Evolutionary conservation across 2,329 filamentous ascomycete genomes (phyloP).

Genomic region (Alternaria brassicae): DNA sequence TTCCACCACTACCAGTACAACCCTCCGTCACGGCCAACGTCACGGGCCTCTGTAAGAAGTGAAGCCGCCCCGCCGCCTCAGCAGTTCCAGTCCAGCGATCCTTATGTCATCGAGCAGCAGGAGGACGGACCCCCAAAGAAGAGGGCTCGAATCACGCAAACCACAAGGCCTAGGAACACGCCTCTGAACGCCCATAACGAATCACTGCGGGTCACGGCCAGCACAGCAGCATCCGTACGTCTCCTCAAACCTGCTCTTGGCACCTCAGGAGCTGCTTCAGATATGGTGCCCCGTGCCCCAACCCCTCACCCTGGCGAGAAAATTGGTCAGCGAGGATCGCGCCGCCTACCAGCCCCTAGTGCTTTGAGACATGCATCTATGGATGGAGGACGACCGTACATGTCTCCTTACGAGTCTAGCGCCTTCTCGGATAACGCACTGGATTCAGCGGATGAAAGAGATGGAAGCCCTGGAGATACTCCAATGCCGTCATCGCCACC

Average conservation of each 20-base stretch:
- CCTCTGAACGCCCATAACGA: slow-evolving; percentile 77
- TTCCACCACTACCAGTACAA: slow-evolving; percentile 43
- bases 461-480: slow-evolving; percentile 62
- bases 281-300: slow-evolving; percentile 77
- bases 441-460: slow-evolving; percentile 58
- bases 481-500: slow-evolving; percentile 92
- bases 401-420: slow-evolving; percentile 43
- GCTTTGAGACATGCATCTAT: slow-evolving; percentile 69
- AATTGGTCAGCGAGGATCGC: slow-evolving; percentile 36
- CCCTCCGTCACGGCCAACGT: slow-evolving; percentile 48
- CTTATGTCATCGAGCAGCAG: slow-evolving; percentile 38
- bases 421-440: slow-evolving; percentile 52
- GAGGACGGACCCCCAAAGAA: slow-evolving; percentile 72
- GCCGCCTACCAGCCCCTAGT: slow-evolving; percentile 53
- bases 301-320: slow-evolving; percentile 70
- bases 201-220: slow-evolving; percentile 87
- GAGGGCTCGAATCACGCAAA: slow-evolving; percentile 77
- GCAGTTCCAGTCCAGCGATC: slow-evolving; percentile 28
- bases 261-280: slow-evolving; percentile 63
- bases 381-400: slow-evolving; percentile 44
- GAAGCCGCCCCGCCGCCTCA: slow-evolving; percentile 32
- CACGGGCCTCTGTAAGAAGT: slow-evolving; percentile 49
- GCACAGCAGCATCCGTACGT: slow-evolving; percentile 85
- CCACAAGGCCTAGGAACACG: slow-evolving; percentile 73
- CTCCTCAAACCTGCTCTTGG: slow-evolving; percentile 76